A percentile compares a stretch with the other conserved stretches of the same genome.
phyloP scores from a whole-genome alignment of 306 rosid species.

The Prunus padus region DNA sequence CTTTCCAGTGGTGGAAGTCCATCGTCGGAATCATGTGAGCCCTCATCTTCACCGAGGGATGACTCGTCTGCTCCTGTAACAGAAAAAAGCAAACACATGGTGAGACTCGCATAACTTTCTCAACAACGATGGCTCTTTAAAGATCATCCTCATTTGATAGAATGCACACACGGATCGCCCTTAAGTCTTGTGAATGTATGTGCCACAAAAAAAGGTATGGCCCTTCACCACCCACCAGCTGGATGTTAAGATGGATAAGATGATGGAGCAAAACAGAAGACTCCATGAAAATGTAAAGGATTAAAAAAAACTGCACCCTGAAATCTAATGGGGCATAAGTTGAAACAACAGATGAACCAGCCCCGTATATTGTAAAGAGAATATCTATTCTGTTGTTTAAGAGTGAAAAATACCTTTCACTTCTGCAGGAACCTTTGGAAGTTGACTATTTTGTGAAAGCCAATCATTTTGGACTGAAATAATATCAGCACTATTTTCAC shows the following conservation, averaged over 20 bases:
- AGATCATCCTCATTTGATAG: background rate
- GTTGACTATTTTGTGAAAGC: slow-evolving; percentile 65
- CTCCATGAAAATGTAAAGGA: background rate
- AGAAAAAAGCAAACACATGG: background rate
- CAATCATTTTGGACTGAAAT: slow-evolving; percentile 80
- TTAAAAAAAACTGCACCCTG: background rate
- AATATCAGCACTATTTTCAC: slow-evolving; percentile 73
- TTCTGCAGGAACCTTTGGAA: slow-evolving; percentile 48
- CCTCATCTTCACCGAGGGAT: slow-evolving; percentile 33
- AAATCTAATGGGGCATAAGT: background rate
- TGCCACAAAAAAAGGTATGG: background rate
- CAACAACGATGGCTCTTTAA: background rate
- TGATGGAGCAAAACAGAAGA: background rate
- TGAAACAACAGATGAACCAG: background rate
- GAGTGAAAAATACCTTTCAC: slow-evolving; percentile 47
- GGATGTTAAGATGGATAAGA: background rate
- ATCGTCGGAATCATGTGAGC: slow-evolving; percentile 62
- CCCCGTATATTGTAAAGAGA: background rate
- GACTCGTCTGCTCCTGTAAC: slow-evolving; percentile 37
- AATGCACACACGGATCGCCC: background rate
- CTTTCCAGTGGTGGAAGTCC: slow-evolving; percentile 91
- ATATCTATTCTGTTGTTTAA: background rate
- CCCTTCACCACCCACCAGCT: slow-evolving; percentile 1
- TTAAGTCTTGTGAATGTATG: background rate
- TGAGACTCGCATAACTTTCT: slow-evolving; percentile 1